Evolutionary conservation across 1,284 basidiomycete species (phyloP), one percentile per base, ranked within the genome.

Genomic region (Moniliophthora roreri): DNA sequence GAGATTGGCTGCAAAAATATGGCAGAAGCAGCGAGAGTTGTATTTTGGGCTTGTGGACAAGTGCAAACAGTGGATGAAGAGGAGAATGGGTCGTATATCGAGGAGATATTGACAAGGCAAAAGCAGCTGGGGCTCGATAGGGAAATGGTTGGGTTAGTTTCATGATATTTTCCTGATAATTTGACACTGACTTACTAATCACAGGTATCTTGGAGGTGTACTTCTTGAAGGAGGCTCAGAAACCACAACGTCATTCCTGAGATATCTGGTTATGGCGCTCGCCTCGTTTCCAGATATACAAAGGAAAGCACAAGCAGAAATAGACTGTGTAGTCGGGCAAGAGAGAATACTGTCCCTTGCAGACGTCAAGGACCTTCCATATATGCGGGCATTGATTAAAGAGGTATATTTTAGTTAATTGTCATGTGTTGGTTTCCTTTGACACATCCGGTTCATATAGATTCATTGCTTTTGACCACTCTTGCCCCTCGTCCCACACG

Each of bases 281-380:
- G 38, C 39, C 23, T 51, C 58, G 0, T 57, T 59, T 50, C 66
- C 66, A 8, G 63, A 67, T 2, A 54, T 61, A 3, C 66, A 67
- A 48, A 48, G 48, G 0, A 58, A 56, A n/a, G 66, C 65, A 1
- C 65, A 65, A 16, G 62, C 57, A n/a, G 66, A 67, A 49, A 44
- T 69, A 24, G 68, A 69, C 47, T 37, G 50, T 2, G 59, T 69
- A 2, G 48, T 69, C 21, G 61, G 61, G n/a, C 37, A 53, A 4
- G 52, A 59, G 10, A 56, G 54, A n/a, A 55, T 60, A 48, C 68
- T 68, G 3, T 57, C 52, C 1, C 39, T 62, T 24, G 58, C 62
- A 1, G 68, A 69, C 24, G 53, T 61, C n/a, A n/a, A n/a, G n/a
- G n/a, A n/a, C n/a, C n/a, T n/a, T n/a, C n/a, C n/a, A n/a, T n/a